Evolutionary conservation across 176 grass and related monocot species (phyloP), one percentile per base, ranked within the genome.

Genomic region (Alloteropsis semialata): DNA sequence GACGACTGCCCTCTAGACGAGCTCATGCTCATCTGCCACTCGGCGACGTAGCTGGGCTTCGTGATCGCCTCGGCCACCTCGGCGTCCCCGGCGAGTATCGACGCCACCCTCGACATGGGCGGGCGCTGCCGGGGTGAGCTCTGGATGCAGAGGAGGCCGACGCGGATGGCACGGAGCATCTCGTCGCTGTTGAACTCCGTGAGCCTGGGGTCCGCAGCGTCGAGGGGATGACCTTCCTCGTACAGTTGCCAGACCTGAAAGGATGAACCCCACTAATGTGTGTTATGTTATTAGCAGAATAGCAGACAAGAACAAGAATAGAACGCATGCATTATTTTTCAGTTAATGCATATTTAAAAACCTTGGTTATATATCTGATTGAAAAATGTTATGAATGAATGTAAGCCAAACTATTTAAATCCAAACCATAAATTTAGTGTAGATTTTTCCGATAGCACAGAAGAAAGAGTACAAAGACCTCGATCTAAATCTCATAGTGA

Each of bases 101-200:
- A 51, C 15, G 91, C 88, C 5, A 87, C 88, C 58, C 88, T 42
- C 3, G 45, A 48, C 45, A 48, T 48, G 45, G 45, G 45, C 15
- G 94, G 91, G 10, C 94, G 88, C 57, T 85, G 74, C 51, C 70
- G 59, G 5, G 91, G 84, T 6, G 91, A 91, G 36, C 71, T 74
- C 48, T 97, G 91, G 21, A 90, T 92, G 89, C 92, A 94, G 4
- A 92, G 32, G 12, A 95, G 85, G 15, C 90, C 88, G 19, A 95
- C 75, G 10, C 59, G 65, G 32, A 94, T 94, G 60, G 81, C 80
- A 3, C 87, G 85, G 63, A 84, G 62, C 17, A 83, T 81, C 65
- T 92, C 84, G 28, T 74, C 84, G 9, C 32, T 34, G 32, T 48
- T 16, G 45, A 48, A 48, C 15, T 48, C 45, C 14, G 15, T 16